Percentiles rank a stretch among this genome's conserved stretches.
Conservation (phyloP, 2,329 filamentous ascomycete genomes). For the Claviceps quebecensis region DNA sequence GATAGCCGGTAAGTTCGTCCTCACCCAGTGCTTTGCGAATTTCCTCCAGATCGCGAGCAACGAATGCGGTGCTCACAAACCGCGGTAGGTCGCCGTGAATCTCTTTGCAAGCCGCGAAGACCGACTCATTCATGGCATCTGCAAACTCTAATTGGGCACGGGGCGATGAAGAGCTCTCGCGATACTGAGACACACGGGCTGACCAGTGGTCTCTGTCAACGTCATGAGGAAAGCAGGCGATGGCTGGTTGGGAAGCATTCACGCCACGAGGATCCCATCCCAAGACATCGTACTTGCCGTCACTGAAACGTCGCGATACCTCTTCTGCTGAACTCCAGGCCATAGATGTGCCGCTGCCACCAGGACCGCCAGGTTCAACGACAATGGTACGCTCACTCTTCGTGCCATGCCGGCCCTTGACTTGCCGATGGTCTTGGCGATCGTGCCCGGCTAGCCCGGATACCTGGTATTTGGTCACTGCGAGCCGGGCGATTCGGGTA, state of each 20-base stretch:
- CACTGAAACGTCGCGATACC: constrained; percentile 27
- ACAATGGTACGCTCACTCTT: constrained; percentile 34
- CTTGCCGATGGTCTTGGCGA: constrained; percentile 5
- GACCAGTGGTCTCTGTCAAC: constrained; percentile 33
- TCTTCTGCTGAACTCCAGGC: constrained; percentile 24
- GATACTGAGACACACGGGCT: constrained; percentile 24
- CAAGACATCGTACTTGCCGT: constrained; percentile 30
- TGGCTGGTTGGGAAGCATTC: constrained; percentile 29
- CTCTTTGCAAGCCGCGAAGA: constrained; percentile 28
- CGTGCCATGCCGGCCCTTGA: constrained; percentile 8
- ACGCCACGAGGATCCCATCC: constrained; percentile 43
- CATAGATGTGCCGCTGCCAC: constrained; percentile 31
- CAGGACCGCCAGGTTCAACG: constrained; percentile 36
- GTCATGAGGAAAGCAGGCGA: constrained; percentile 32
- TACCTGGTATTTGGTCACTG: constrained; percentile 35
- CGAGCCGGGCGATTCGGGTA: constrained; percentile 28
- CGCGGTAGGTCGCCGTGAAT: constrained; percentile 29
- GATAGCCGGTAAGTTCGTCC: constrained; percentile 32
- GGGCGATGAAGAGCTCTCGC: constrained; percentile 21
- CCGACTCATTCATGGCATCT: constrained; percentile 32
- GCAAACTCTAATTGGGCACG: constrained; percentile 25
- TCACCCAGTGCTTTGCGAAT: constrained; percentile 32
- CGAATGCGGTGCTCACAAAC: constrained; percentile 31
- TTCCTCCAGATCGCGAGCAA: constrained; percentile 34
- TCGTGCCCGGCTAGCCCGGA: constrained; percentile 23